Conservation (phyloP, 306 rosid genomes). For the Cucurbita pepo region DNA sequence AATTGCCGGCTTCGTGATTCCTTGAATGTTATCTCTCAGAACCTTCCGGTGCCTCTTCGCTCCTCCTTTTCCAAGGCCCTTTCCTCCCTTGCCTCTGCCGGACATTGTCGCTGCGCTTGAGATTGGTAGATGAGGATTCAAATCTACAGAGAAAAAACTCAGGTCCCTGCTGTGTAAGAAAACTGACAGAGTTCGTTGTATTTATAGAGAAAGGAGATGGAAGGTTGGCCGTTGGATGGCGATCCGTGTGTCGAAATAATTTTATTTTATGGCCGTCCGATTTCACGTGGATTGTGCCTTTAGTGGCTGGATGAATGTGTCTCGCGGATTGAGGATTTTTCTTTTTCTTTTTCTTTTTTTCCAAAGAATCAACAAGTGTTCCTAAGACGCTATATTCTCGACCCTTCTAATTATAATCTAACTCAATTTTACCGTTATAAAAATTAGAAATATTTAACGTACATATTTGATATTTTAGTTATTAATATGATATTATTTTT, state of each 20-base stretch:
- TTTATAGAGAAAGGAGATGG: not conserved
- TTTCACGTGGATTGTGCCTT: not conserved
- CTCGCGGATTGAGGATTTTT: not conserved
- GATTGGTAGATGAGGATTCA: not conserved
- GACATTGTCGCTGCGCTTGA: not conserved
- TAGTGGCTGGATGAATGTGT: not conserved
- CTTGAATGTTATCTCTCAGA: not conserved
- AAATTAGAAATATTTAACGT: no score
- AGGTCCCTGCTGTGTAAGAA: no score
- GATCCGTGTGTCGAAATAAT: not conserved
- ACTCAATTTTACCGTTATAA: no score
- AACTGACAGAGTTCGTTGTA: not conserved
- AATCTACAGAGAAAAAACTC: not conserved
- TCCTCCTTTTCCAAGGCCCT: not conserved
- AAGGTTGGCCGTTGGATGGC: not conserved
- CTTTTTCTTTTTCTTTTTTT: no score
- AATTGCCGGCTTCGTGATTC: conserved; percentile 3
- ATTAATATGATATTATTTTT: no score
- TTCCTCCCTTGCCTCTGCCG: conserved; percentile 1
- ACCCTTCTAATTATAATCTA: no score
- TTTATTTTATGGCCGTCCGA: not conserved
- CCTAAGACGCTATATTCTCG: no score
- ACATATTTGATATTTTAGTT: no score
- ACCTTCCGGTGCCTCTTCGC: not conserved
- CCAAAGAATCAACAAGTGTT: no score